phyloP scores from a whole-genome alignment of 2,329 filamentous ascomycete species.

The Colletotrichum coccodes region DNA sequence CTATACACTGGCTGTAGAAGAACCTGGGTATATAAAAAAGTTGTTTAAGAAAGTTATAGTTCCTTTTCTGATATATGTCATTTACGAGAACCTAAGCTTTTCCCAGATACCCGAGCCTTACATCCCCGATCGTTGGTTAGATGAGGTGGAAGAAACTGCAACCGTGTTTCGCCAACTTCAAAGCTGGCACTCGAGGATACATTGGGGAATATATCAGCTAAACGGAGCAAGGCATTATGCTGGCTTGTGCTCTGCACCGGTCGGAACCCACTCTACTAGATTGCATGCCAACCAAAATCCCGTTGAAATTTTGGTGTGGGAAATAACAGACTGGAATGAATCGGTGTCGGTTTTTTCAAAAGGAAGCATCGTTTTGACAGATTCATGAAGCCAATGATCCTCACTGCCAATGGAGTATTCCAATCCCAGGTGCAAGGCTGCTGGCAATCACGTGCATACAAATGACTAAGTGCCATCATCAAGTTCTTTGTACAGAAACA shows the following conservation, averaged over 20 bases:
- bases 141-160: conserved; percentile 50
- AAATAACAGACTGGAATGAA: neutral
- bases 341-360: too few species aligned
- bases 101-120: conserved; percentile 39
- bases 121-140: conserved; percentile 44
- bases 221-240: conserved; percentile 56
- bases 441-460: too few species aligned
- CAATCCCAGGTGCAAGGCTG: too few species aligned
- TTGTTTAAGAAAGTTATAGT: conserved; percentile 55
- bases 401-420: too few species aligned
- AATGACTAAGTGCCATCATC: too few species aligned
- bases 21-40: conserved; percentile 51
- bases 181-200: conserved; percentile 34
- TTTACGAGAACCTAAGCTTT: conserved; percentile 36
- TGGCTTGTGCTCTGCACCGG: conserved; percentile 52
- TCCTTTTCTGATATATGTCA: conserved; percentile 42
- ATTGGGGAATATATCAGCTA: conserved; percentile 46
- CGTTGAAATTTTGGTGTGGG: conserved; percentile 9
- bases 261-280: conserved; percentile 46
- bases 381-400: too few species aligned
- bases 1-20: conserved; percentile 61
- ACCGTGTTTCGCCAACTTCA: conserved; percentile 50
- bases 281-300: conserved; percentile 10
- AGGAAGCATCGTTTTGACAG: too few species aligned
- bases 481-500: too few species aligned